Evolutionary conservation across 257 asterid genomes (phyloP), one percentile per base, ranked within the genome.

Genomic region (Solanum appendiculatum): DNA sequence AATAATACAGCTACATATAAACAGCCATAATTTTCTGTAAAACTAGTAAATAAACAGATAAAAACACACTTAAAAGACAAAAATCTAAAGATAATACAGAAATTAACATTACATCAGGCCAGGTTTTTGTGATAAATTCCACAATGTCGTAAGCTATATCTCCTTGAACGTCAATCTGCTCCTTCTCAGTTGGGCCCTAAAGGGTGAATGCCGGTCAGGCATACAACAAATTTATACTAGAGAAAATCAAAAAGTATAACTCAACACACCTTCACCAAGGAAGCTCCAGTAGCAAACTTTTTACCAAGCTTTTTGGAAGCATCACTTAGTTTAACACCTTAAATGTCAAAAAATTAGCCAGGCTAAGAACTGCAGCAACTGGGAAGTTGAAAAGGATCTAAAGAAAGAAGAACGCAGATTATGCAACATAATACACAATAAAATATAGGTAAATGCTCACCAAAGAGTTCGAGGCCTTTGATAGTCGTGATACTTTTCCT

Each of bases 271-370:
- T 95, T 97, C 83, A 95, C 98, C 73, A 97, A 98, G 70, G 99
- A 97, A 74, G 98, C 99, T 81, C 98, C 98, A 69, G 98, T 97
- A 74, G 98, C 99, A 89, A 97, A 97, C 92, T 97, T 97, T 89
- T 97, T 97, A 74, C 99, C 99, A 77, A 97, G 97, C 93, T 94
- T 97, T 93, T 97, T 97, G 77, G 99, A 94, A 80, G 99, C 99
- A 90, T 95, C 98, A 91, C 91, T 95, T 75, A 97, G 89, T 88
- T 97, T 97, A 87, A 97, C 94, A 75, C 98, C 98, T 97, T 91
- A 86, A 89, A 89, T 56, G 72, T 73, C 70, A 83, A 77, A 74
- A 84, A n/a, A 25, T 20, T 21, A 56, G 12, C 56, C 31, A 86
- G 87, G 82, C 42, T 46, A 88, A 37, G 44, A 31, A 42, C 58